Base-by-base conservation (phyloP, 768 basidiomycete genomes). In the Mrakia frigida region DNA sequence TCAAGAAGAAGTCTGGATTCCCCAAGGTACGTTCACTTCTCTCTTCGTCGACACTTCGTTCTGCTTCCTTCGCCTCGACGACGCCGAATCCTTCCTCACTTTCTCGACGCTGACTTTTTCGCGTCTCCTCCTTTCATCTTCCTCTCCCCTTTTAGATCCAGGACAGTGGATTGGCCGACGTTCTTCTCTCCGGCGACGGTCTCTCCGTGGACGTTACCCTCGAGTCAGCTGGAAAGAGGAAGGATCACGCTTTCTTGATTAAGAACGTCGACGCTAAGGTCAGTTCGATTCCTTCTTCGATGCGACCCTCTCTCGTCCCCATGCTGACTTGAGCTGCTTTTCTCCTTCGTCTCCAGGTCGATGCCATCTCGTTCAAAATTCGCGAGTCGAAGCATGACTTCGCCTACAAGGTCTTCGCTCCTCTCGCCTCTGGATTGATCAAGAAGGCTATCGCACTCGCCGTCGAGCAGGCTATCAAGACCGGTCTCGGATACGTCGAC, bases 331-430 rank as follows among this genome's bases (percentile, higher is more conserved):
- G n/a, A n/a, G n/a, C n/a, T n/a, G n/a, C n/a, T n/a, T n/a, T n/a
- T n/a, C n/a, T n/a, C n/a, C n/a, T n/a, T n/a, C n/a, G n/a, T n/a
- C n/a, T n/a, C n/a, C n/a, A n/a, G n/a, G n/a, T 98, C 74, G 92
- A 91, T 80, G 87, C 89, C 23, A 88, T 98, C 80, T 94, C 91
- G 84, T 96, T 95, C 84, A 88, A 89, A 35, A 92, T 99, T 80
- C 89, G 93, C 6, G 94, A 98, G 79, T 88, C 90, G 78, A 95
- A 94, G 84, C 94, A 97, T 84, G 91, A 94, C 80, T 84, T 91
- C n/a, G 23, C 43, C 63, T 79, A 97, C 53, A 88, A 88, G 73
- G 69, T 78, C 35, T 60, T 75, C 39, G 25, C 77, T 39, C 73
- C 77, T 25, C 61, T 78, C 52, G 77, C 77, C 41, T 52, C 59